Evolutionary conservation across 345 rosid genomes (phyloP).

Genomic region (Pelargonium nanum): DNA sequence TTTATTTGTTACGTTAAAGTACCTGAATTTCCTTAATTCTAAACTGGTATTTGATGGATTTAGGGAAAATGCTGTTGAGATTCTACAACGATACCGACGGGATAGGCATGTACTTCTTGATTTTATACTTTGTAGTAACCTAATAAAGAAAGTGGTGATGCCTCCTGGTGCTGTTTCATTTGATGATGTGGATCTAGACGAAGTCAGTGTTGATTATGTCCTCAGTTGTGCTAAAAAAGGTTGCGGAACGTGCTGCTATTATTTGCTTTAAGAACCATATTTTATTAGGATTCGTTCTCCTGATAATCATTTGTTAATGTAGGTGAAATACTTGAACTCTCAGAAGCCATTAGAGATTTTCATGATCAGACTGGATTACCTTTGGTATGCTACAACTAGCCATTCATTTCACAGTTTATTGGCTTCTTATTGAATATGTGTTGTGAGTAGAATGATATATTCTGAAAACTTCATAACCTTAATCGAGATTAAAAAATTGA

Average conservation of each 20-base stretch:
- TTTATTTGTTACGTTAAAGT: neutral
- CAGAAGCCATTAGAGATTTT: slow-evolving; percentile 92
- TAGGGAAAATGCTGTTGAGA: slow-evolving; percentile 69
- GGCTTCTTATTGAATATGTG: neutral
- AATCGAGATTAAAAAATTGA: neutral
- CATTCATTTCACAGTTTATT: neutral
- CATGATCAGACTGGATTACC: slow-evolving; percentile 78
- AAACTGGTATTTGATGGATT: slow-evolving; percentile 1
- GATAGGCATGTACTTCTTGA: slow-evolving; percentile 77
- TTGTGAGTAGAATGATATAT: neutral
- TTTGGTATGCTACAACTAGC: slow-evolving; percentile 38
- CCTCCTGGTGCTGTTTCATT: slow-evolving; percentile 98
- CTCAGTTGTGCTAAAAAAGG: slow-evolving; percentile 86
- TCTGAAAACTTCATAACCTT: neutral
- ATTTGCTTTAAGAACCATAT: neutral
- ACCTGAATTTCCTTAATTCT: neutral
- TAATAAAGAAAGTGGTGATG: slow-evolving; percentile 87
- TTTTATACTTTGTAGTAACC: slow-evolving; percentile 70
- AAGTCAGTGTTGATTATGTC: slow-evolving; percentile 93
- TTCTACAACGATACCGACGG: slow-evolving; percentile 78
- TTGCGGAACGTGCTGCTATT: slow-evolving; percentile 8
- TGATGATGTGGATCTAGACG: slow-evolving; percentile 95
- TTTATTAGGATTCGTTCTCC: slow-evolving; percentile 2
- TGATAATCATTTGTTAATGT: slow-evolving; percentile 4
- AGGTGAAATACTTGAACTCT: slow-evolving; percentile 83